Conservation (phyloP, 176 grass and related monocot species). For the Olyra latifolia region DNA sequence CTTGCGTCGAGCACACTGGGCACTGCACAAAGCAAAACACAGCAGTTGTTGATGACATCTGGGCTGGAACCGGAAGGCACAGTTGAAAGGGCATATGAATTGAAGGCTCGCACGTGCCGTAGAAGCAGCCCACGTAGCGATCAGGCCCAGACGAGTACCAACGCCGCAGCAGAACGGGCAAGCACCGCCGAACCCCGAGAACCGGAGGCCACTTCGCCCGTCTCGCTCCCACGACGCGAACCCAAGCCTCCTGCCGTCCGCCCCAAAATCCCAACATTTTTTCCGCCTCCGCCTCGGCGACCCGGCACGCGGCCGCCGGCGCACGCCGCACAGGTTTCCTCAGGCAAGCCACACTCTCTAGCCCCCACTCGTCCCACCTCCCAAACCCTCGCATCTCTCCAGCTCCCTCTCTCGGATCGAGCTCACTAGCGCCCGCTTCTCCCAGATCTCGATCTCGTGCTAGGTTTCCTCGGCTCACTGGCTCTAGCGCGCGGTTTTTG, state of each 20-base stretch:
- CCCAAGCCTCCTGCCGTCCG: slow-evolving; percentile 19
- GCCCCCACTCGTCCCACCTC: not conserved
- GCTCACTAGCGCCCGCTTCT: not conserved
- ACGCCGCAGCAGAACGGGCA: not conserved
- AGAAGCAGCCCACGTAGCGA: not conserved
- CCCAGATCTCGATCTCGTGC: slow-evolving; percentile 43
- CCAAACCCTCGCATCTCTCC: not conserved
- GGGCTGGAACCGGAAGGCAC: no score
- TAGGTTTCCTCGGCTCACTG: slow-evolving; percentile 13
- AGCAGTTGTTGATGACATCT: no score
- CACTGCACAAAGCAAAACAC: no score
- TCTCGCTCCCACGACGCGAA: slow-evolving; percentile 39
- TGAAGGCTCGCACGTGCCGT: no score
- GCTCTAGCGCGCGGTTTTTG: not conserved
- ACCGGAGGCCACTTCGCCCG: no score
- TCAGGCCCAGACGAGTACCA: not conserved
- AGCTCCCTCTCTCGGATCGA: no score
- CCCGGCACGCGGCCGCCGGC: slow-evolving; percentile 35
- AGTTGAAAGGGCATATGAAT: no score
- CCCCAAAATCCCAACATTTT: slow-evolving; percentile 14
- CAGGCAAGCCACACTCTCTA: slow-evolving; percentile 10
- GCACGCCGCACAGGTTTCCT: not conserved
- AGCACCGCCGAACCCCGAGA: no score
- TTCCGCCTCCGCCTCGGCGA: not conserved
- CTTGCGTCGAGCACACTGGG: no score